Evolutionary conservation across 257 asterid genomes (phyloP).

Genomic region (Solanum chilense): DNA sequence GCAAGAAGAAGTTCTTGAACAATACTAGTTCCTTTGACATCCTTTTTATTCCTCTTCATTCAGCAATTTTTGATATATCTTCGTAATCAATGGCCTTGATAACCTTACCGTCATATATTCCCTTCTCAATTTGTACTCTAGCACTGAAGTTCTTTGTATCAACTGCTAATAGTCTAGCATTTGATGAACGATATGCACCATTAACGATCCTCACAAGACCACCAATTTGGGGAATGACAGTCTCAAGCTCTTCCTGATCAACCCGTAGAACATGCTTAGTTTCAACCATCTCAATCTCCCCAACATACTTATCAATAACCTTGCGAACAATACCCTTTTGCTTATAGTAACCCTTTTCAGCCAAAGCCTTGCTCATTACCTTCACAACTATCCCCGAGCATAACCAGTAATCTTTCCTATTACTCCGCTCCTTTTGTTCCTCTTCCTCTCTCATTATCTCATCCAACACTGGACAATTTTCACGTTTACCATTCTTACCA

Average conservation of each 20-base stretch:
- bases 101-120: slow-evolving; percentile 77
- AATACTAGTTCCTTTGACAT: background rate
- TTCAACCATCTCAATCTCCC: slow-evolving; percentile 93
- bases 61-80: slow-evolving; percentile 69
- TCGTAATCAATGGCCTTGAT: slow-evolving; percentile 81
- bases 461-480: slow-evolving; percentile 44
- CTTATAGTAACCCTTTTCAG: slow-evolving; percentile 74
- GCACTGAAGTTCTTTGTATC: slow-evolving; percentile 62
- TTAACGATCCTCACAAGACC: slow-evolving; percentile 81
- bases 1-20: background rate
- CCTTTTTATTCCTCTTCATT: background rate
- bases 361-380: slow-evolving; percentile 85
- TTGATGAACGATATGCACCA: slow-evolving; percentile 84
- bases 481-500: slow-evolving; percentile 3
- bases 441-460: slow-evolving; percentile 86
- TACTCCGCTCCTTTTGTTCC: slow-evolving; percentile 63
- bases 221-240: slow-evolving; percentile 91
- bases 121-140: slow-evolving; percentile 82
- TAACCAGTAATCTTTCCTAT: slow-evolving; percentile 91
- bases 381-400: slow-evolving; percentile 79
- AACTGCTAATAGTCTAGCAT: slow-evolving; percentile 53
- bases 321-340: slow-evolving; percentile 73
- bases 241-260: slow-evolving; percentile 94
- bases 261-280: slow-evolving; percentile 75
- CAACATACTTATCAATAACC: slow-evolving; percentile 72